Base-by-base conservation (phyloP, 106 monocot genomes). In the Acorus gramineus region DNA sequence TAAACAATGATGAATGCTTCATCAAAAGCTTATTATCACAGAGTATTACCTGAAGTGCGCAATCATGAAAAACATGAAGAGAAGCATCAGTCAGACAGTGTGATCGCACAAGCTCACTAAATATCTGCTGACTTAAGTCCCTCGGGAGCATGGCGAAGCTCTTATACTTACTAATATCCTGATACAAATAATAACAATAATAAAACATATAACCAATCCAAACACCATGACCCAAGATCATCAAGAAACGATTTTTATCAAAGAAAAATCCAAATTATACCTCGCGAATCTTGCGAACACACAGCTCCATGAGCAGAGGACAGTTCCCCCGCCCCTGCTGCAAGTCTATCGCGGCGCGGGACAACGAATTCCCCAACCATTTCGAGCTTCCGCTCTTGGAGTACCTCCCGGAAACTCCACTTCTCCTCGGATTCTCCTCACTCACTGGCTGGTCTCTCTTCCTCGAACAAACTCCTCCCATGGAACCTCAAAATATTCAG, bases 121-220 rank as follows among this genome's bases (percentile, higher is more conserved):
- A 99, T 62, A 99, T 84, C 65, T 88, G 92, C 74, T 99, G 98
- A 72, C 98, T 92, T 63, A 99, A 73, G 77, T 99, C 98, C 64
- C 85, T 92, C 28, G 98, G 98, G 46, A 99, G 83, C 88, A 86
- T 72, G 46, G 85, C 76, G 66, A 99, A 99, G 73, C 74, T 84
- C 49, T 8, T 76, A 59, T 99, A 92, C 53, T 61, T 81, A 28
- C 57, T 74, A n/a, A 99, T 86, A 56, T 99, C 92, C 98, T 99
- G 86, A 47, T 51, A 77, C 4, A 56, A 59, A 71, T 42, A 4
- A 57, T 28, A 69, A 2, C 14, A 13, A 46, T 28, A 14, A 2
- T 42, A 56, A 44, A 47, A 48, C 12, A 56, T 6, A 2, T 52
- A 0, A 53, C 53, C 49, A 8, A 9, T 9, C 11, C 28, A 28